Evolutionary conservation across 2,329 filamentous ascomycete species (phyloP).

Genomic region (Sporothrix brasiliensis): DNA sequence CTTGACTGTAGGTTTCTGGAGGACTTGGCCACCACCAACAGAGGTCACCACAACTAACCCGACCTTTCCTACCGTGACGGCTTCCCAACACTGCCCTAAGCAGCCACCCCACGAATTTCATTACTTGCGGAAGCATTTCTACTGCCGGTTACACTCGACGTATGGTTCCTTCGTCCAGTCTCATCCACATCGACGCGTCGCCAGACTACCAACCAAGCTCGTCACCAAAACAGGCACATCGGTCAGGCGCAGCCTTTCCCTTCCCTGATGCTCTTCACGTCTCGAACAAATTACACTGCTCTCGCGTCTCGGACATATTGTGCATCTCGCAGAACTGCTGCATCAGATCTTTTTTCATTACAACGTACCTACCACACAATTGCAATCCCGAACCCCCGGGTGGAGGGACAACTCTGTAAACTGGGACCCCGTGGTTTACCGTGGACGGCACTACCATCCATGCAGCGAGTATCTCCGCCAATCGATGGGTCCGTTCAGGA

Average conservation of each 20-base stretch:
- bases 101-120: background rate
- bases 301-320: conserved; percentile 13
- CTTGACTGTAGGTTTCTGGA: conserved; percentile 31
- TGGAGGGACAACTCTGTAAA: conserved; percentile 33
- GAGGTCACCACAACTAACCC: background rate
- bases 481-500: conserved; percentile 37
- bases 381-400: conserved; percentile 29
- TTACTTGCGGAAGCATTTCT: background rate
- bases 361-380: conserved; percentile 35
- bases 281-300: conserved; percentile 3
- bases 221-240: conserved; percentile 8
- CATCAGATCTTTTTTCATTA: conserved; percentile 27
- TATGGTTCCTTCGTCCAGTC: conserved; percentile 16
- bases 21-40: conserved; percentile 10
- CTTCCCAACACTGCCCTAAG: background rate
- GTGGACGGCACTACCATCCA: conserved; percentile 38
- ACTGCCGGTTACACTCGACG: background rate
- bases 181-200: background rate
- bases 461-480: conserved; percentile 43
- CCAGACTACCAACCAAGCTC: background rate
- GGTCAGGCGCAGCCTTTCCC: background rate
- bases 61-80: background rate
- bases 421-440: conserved; percentile 24
- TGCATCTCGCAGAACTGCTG: conserved; percentile 16
- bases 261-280: conserved; percentile 8